Evolutionary conservation across 768 basidiomycete genomes (phyloP), one percentile per base, ranked within the genome.

Genomic region (Tylopilus sp.): DNA sequence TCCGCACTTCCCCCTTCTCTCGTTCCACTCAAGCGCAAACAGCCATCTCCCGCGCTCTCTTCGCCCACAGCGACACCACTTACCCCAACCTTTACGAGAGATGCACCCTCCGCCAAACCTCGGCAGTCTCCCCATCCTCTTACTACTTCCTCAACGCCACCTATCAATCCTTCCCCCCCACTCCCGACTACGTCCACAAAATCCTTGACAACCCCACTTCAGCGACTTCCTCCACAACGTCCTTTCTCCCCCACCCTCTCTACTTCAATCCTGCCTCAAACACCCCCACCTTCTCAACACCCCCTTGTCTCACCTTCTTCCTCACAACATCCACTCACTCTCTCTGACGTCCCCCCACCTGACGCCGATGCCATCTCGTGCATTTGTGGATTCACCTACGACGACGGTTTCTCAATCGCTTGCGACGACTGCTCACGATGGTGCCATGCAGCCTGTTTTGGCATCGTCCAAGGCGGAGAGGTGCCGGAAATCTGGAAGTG

Each of bases 361-460:
- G 69, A 61, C 54, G 68, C 75, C 11, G 81, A 83, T 42, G 71
- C 72, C 44, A 82, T 85, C 47, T 73, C 75, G 41, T 94, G 91
- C 65, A 86, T 91, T 52, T 94, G 91, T 67, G 82, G 81, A 6
- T 79, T 79, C 53, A 70, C 75, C 41, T 76, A 82, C 62, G 91
- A 91, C 69, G 90, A 91, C 65, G 91, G 91, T 20, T 89, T 86
- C 66, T 86, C 83, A 10, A 88, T 94, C 55, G 88, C 86, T 10
- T 95, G 92, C 70, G 92, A 94, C 66, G 65, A 73, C 44, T 95
- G 92, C 64, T 79, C 77, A 20, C 79, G 85, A 35, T 94, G 92
- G 91, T 86, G 85, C 58, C 92, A 95, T 70, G 83, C 80, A 7
- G 83, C 81, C 8, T 94, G 93, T 69, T 88, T 87, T 57, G 79